Conservation (phyloP, 192 early-diverging fungal species). For the Lobulomyces angularis region DNA sequence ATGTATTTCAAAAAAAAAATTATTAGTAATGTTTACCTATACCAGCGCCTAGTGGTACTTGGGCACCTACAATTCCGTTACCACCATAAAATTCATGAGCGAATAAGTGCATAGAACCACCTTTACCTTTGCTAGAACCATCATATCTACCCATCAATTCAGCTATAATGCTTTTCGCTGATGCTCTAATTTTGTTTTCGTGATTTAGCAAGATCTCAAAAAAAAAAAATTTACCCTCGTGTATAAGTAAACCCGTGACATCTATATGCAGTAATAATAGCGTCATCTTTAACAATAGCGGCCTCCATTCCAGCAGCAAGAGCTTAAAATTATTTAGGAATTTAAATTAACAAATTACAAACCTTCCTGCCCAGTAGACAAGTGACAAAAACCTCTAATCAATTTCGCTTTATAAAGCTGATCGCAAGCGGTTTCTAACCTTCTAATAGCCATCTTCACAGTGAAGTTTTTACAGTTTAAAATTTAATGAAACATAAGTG, state of each 20-base stretch:
- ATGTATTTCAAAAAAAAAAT: neutral
- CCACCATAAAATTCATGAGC: slow-evolving; percentile 90
- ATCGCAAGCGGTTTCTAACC: slow-evolving; percentile 89
- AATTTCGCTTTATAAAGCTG: slow-evolving; percentile 88
- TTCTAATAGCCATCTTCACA: slow-evolving; percentile 69
- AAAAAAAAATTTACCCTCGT: slow-evolving; percentile 46
- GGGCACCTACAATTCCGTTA: slow-evolving; percentile 98
- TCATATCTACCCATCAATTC: slow-evolving; percentile 56
- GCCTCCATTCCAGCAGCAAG: slow-evolving; percentile 85
- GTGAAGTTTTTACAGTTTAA: no score
- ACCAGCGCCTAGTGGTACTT: slow-evolving; percentile 51
- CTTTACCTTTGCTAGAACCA: slow-evolving; percentile 89
- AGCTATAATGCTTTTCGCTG: slow-evolving; percentile 28
- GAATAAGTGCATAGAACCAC: slow-evolving; percentile 99
- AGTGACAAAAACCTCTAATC: slow-evolving; percentile 97
- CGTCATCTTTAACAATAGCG: slow-evolving; percentile 80
- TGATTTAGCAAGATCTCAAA: neutral
- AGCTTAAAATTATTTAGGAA: slow-evolving; percentile 44
- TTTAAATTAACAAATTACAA: no score
- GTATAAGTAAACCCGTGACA: slow-evolving; percentile 94
- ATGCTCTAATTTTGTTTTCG: slow-evolving; percentile 2
- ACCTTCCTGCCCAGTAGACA: slow-evolving; percentile 94
- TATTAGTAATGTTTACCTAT: slow-evolving; percentile 11
- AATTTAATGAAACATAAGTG: no score
- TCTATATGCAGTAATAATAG: slow-evolving; percentile 92